Evolutionary conservation across 371 early-diverging fungal species (phyloP), one percentile per base, ranked within the genome.

Genomic region (Entomophthora muscae): DNA sequence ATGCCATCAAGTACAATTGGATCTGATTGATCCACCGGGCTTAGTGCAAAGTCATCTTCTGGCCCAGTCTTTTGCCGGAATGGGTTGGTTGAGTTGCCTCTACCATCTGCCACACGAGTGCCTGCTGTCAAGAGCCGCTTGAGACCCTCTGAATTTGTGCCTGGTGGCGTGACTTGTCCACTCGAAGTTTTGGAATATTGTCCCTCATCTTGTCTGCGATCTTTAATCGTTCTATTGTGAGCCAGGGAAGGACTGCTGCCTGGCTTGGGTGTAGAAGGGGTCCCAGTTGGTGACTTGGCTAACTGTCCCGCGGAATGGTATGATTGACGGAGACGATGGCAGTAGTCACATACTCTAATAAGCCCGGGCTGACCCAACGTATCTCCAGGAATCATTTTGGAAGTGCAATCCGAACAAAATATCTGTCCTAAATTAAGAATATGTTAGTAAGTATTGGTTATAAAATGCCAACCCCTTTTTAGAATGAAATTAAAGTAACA

Each of bases 391-490:
- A 89, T 81, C n/a, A 80, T 79, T 52, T 83, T 76, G 0, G 84
- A 84, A 3, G 90, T 86, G 70, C 90, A 90, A 66, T 79, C 79
- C n/a, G 74, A 76, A 66, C 90, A 90, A 67, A 89, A 88, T 33
- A 90, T 86, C 64, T 83, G 86, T 21, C 84, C 84, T 83, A n/a
- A n/a, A n/a, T n/a, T n/a, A n/a, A n/a, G n/a, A n/a, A n/a, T n/a
- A n/a, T n/a, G n/a, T n/a, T n/a, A n/a, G n/a, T n/a, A n/a, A n/a
- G n/a, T n/a, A n/a, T n/a, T n/a, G n/a, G n/a, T n/a, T n/a, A n/a
- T n/a, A n/a, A n/a, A n/a, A n/a, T n/a, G n/a, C n/a, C n/a, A n/a
- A n/a, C n/a, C n/a, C n/a, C n/a, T n/a, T n/a, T n/a, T n/a, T n/a
- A n/a, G n/a, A n/a, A n/a, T n/a, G n/a, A n/a, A n/a, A n/a, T n/a